Base-by-base conservation (phyloP, 139 green algal genomes). In the Raphidocelis subcapitata region DNA sequence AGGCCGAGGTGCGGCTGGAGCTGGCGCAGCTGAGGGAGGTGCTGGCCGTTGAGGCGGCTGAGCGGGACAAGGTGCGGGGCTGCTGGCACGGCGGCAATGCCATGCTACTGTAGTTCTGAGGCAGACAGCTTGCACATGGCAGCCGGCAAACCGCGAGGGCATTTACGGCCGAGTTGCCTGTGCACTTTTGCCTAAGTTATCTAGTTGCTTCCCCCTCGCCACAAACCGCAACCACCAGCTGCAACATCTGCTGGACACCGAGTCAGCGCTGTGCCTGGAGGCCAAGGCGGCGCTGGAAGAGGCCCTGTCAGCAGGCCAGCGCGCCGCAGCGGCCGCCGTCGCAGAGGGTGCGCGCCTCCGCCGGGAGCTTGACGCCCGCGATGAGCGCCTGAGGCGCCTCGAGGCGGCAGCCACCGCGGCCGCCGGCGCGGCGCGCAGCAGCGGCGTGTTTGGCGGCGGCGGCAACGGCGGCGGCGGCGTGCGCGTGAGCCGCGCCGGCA, bases 21-120 rank as follows among this genome's bases (percentile, higher is more conserved):
- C 69, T 90, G 54, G 72, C 54, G 5, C 70, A 81, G 64, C 70
- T 90, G 73, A 66, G 81, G 14, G 81, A 84, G 21, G 83, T 79
- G 18, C 83, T 76, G 69, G 63, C 72, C 1, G 31, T 71, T 24
- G 82, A 88, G 64, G 69, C 74, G 41, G 67, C 62, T 26, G 85
- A 88, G 73, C 77, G 82, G 28, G 71, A 79, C 20, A 88, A 88
- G 77, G 24, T 82, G 59, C 15, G 46, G 15, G 12, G 46, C 46
- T 54, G 46, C 15, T 12, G 14, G 46, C 46, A 54, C 15, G 46
- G 14, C 15, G 46, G 12, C 12, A 54, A 54, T 54, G 46, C 15
- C 14, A 15, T 54, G 46, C 46, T 54, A 15, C 46, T 54, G 46
- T 15, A 23, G 46, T 15, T 15, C 14, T 15, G 14, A 54, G 46